phyloP scores from a whole-genome alignment of 768 basidiomycete genomes.

The Tylopilus plumbeoviolaceoides region DNA sequence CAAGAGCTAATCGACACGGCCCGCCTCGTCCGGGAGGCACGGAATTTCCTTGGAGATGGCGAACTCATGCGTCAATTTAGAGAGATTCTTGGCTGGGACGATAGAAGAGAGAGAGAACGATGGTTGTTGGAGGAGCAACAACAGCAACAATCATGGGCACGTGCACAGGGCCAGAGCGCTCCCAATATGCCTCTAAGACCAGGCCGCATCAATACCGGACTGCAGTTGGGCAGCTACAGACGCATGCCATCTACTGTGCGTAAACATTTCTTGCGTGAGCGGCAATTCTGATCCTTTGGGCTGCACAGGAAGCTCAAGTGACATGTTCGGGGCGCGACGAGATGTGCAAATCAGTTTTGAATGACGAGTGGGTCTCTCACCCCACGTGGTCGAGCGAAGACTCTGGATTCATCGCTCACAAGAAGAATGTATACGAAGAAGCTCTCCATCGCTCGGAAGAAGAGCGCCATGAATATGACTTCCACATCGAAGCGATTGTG shows the following conservation, averaged over 20 bases:
- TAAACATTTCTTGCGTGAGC: constrained; percentile 8
- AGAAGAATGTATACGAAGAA: constrained; percentile 96
- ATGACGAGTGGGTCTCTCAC: constrained; percentile 98
- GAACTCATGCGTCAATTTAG: constrained; percentile 81
- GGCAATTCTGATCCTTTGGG: background rate
- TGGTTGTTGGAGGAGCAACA: constrained; percentile 46
- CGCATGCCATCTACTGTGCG: constrained; percentile 75
- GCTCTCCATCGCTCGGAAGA: constrained; percentile 95
- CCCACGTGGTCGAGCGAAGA: constrained; percentile 95
- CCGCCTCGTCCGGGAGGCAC: constrained; percentile 75
- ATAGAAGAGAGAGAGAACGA: constrained; percentile 57
- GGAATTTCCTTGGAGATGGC: constrained; percentile 70
- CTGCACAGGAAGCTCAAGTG: constrained; percentile 72
- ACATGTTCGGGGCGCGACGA: constrained; percentile 94
- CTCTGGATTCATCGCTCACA: constrained; percentile 82
- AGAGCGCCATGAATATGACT: constrained; percentile 98
- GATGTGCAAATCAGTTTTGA: constrained; percentile 93
- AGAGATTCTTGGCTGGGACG: constrained; percentile 86
- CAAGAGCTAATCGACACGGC: constrained; percentile 90
- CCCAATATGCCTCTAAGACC: constrained; percentile 39
- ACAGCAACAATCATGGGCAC: constrained; percentile 45
- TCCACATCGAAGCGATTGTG: constrained; percentile 93
- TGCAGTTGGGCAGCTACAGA: constrained; percentile 86
- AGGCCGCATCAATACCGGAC: constrained; percentile 61
- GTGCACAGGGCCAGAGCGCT: constrained; percentile 42